A percentile compares a stretch with the other conserved stretches of the same genome.
Conservation (phyloP, 306 rosid species). For the Erythrophleum fordii region DNA sequence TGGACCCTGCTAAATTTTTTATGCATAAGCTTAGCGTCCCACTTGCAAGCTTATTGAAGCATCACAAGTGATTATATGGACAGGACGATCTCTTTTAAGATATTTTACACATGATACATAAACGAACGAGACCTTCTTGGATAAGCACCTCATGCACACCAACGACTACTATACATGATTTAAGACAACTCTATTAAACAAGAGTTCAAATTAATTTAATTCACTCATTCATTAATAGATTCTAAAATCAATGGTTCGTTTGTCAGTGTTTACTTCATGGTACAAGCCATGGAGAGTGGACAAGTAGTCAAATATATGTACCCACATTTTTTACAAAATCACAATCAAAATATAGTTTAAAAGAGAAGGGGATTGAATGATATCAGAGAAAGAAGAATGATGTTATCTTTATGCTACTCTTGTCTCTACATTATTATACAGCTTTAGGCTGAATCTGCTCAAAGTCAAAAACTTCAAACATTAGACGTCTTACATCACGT, state of each 20-base stretch:
- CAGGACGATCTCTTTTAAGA: neutral
- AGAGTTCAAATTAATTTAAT: neutral
- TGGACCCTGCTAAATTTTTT: neutral
- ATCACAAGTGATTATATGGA: neutral
- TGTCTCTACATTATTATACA: slow-evolving; percentile 46
- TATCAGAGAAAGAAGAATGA: slow-evolving; percentile 4
- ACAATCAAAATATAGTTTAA: neutral
- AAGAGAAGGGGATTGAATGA: slow-evolving; percentile 7
- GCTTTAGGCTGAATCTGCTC: slow-evolving; percentile 95
- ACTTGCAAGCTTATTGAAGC: neutral
- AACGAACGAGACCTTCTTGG: neutral
- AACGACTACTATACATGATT: neutral
- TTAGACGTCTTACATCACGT: slow-evolving; percentile 88
- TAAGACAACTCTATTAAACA: neutral
- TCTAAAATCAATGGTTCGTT: neutral
- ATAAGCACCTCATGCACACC: neutral
- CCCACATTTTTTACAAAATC: too few species aligned
- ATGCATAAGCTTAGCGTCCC: neutral
- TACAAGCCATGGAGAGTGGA: slow-evolving; percentile 10
- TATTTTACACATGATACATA: neutral
- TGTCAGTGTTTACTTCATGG: slow-evolving; percentile 15
- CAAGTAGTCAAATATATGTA: neutral
- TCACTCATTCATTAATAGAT: neutral
- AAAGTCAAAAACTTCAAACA: slow-evolving; percentile 94
- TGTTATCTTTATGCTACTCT: slow-evolving; percentile 14